Evolutionary conservation across 352 stramenopile species (phyloP).

Genomic region (Pythium oligandrum): DNA sequence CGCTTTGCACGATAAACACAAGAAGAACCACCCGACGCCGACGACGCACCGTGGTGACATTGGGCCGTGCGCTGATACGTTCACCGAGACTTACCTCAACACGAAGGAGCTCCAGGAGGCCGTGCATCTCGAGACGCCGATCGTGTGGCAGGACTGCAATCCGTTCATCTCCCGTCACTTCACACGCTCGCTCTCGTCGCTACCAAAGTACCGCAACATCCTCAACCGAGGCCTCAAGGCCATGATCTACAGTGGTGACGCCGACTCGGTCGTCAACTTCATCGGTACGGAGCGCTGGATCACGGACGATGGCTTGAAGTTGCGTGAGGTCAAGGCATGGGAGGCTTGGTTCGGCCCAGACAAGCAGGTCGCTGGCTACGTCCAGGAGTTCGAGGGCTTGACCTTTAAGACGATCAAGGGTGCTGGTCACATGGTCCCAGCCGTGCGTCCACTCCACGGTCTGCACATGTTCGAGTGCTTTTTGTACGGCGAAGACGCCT

Average conservation of each 20-base stretch:
- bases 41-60: conserved; percentile 42
- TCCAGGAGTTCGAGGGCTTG: conserved; percentile 74
- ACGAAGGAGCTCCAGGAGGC: conserved; percentile 43
- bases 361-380: conserved; percentile 79
- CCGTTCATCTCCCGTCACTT: conserved; percentile 40
- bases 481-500: conserved; percentile 51
- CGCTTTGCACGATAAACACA: conserved; percentile 31
- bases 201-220: conserved; percentile 61
- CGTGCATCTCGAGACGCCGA: conserved; percentile 42
- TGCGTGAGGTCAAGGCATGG: conserved; percentile 37
- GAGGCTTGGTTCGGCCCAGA: conserved; percentile 52
- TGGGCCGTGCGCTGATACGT: conserved; percentile 48
- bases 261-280: conserved; percentile 72
- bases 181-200: conserved; percentile 35
- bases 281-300: conserved; percentile 84
- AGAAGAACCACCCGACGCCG: conserved; percentile 23
- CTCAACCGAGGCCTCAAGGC: conserved; percentile 38
- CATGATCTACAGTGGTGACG: conserved; percentile 67
- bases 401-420: conserved; percentile 90
- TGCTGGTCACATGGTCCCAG: conserved; percentile 85
- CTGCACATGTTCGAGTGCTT: conserved; percentile 73
- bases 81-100: conserved; percentile 50
- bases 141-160: conserved; percentile 59
- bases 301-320: conserved; percentile 37
- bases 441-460: conserved; percentile 54